phyloP scores from a whole-genome alignment of 306 rosid genomes.

The Prunus padus region DNA sequence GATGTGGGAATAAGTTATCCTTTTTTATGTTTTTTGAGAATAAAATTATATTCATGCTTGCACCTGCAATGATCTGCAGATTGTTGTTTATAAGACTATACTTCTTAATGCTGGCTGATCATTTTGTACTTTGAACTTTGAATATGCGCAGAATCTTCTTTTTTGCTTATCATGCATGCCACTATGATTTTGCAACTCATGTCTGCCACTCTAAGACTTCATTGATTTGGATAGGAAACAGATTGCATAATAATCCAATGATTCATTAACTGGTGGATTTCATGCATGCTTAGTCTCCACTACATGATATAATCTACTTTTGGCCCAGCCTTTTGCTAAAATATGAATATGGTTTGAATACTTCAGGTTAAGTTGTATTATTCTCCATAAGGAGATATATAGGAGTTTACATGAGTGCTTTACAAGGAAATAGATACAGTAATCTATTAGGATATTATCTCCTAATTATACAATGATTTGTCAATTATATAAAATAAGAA shows the following conservation, averaged over 20 bases:
- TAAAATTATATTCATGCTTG: not conserved
- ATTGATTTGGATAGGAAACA: not conserved
- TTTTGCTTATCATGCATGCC: conserved; percentile 1
- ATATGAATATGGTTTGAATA: no score
- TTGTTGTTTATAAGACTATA: not conserved
- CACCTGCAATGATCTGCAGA: not conserved
- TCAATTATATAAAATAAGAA: no score
- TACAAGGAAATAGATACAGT: no score
- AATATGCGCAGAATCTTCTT: not conserved
- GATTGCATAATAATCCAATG: conserved; percentile 17
- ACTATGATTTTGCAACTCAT: conserved; percentile 15
- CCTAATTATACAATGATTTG: no score
- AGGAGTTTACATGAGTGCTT: no score
- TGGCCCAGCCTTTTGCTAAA: not conserved
- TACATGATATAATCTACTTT: not conserved
- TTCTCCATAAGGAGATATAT: no score
- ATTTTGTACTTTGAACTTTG: not conserved
- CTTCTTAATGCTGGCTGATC: not conserved
- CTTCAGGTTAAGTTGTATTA: no score
- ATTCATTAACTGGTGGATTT: conserved; percentile 39
- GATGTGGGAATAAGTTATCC: not conserved
- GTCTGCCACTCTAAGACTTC: conserved; percentile 16
- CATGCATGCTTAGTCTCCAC: conserved; percentile 29
- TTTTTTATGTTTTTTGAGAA: not conserved
- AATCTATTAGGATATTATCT: no score